Percentiles rank a stretch among this genome's conserved stretches.
phyloP scores from a whole-genome alignment of 1,139 yeast species.

The Spathaspora sp. region DNA sequence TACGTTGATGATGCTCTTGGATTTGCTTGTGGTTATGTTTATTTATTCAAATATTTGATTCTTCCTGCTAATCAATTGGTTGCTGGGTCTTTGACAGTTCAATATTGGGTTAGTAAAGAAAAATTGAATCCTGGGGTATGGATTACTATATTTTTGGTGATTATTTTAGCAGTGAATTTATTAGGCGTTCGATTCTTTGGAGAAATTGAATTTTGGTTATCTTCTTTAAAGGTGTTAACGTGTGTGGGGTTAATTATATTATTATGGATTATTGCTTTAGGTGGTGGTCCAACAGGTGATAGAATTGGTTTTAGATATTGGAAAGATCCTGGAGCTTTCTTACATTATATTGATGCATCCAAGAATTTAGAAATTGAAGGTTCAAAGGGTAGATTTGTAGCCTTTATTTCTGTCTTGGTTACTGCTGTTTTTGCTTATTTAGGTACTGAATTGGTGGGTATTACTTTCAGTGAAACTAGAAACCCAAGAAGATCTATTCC shows the following conservation, averaged over 20 bases:
- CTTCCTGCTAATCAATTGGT: conserved; percentile 63
- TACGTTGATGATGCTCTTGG: conserved; percentile 72
- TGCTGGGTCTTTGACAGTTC: conserved; percentile 61
- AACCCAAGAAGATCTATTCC: conserved; percentile 78
- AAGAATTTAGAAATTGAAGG: conserved; percentile 24
- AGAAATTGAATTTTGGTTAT: conserved; percentile 68
- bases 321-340: conserved; percentile 63
- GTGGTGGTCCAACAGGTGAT: conserved; percentile 61
- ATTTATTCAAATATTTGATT: conserved; percentile 60
- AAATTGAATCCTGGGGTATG: conserved; percentile 56
- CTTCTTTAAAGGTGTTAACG: conserved; percentile 58
- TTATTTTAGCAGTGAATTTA: conserved; percentile 52
- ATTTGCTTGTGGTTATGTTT: conserved; percentile 71
- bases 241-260: conserved; percentile 54
- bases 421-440: conserved; percentile 74
- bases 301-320: conserved; percentile 68
- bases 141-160: conserved; percentile 52
- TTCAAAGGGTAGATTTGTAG: conserved; percentile 48
- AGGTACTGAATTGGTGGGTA: conserved; percentile 70
- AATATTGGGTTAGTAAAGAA: conserved; percentile 56
- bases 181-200: conserved; percentile 65
- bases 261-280: conserved; percentile 50
- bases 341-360: conserved; percentile 36
- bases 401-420: conserved; percentile 66
- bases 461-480: conserved; percentile 75